Conservation (phyloP, 202 grass and related monocot genomes). For the Schoenoplectus tabernaemontani region DNA sequence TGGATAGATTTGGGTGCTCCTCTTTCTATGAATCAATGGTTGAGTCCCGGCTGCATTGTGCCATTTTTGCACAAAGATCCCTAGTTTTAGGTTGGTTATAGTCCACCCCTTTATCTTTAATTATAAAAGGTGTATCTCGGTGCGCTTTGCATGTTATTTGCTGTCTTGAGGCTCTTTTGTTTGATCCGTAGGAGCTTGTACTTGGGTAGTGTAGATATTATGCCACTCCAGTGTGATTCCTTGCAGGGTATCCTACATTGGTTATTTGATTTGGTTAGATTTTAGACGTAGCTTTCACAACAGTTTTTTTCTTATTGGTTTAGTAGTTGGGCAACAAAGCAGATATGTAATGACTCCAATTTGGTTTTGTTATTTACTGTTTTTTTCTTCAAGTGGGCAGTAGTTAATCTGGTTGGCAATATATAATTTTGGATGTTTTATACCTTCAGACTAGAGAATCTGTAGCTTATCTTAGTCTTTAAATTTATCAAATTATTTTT, state of each 20-base stretch:
- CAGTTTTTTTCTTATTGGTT: not conserved
- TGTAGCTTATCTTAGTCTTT: not conserved
- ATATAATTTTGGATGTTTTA: not conserved
- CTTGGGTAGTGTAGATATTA: not conserved
- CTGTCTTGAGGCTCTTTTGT: conserved; percentile 1
- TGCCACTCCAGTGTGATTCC: not conserved
- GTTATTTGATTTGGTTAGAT: not conserved
- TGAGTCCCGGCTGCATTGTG: conserved; percentile 12
- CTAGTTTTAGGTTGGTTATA: conserved; percentile 12
- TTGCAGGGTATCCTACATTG: not conserved
- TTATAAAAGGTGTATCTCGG: not conserved
- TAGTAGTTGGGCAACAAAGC: not conserved
- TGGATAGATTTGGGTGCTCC: conserved; percentile 6
- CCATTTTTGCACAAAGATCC: conserved; percentile 12
- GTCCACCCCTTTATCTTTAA: conserved; percentile 6
- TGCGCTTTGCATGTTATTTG: conserved; percentile 17
- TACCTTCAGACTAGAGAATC: not conserved
- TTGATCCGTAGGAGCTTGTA: conserved; percentile 8
- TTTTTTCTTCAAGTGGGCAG: not conserved
- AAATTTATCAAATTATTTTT: not conserved
- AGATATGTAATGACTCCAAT: not conserved
- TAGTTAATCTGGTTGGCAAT: not conserved
- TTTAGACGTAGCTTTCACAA: not conserved
- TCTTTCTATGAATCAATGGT: conserved; percentile 18
- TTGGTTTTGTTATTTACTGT: not conserved